Conservation (phyloP, 768 basidiomycete species). For the Clitopilus passeckerianus region DNA sequence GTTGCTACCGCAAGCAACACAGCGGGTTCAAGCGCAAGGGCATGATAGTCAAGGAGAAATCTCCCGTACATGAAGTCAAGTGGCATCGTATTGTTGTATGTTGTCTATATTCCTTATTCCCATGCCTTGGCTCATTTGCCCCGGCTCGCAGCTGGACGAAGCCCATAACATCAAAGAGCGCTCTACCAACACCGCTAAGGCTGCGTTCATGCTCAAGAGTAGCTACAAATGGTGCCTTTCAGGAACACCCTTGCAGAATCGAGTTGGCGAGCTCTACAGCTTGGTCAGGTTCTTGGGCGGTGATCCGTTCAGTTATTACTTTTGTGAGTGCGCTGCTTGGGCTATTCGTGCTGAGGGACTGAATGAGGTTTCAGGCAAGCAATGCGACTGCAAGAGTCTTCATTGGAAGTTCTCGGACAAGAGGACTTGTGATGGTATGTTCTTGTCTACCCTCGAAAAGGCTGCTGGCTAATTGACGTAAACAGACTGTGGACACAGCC, state of each 20-base stretch:
- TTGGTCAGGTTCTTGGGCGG: constrained; percentile 90
- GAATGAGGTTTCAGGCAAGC: constrained; percentile 55
- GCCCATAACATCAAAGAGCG: constrained; percentile 99
- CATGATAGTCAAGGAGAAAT: constrained; percentile 80
- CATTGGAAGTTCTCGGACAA: constrained; percentile 93
- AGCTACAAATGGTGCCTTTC: constrained; percentile 93
- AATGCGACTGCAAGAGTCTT: constrained; percentile 89
- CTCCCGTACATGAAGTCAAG: constrained; percentile 74
- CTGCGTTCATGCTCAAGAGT: constrained; percentile 84
- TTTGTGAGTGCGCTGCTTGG: constrained; percentile 49
- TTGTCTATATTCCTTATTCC: constrained; percentile 6
- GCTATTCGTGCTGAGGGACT: not conserved
- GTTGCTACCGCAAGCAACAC: constrained; percentile 89
- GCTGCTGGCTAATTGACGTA: not conserved
- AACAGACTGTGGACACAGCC: constrained; percentile 77
- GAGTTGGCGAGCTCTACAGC: constrained; percentile 98
- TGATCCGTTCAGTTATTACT: constrained; percentile 89
- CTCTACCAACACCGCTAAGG: constrained; percentile 91
- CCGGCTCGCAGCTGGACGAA: constrained; percentile 67
- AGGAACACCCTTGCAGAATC: constrained; percentile 94
- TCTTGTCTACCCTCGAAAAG: not conserved
- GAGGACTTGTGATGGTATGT: constrained; percentile 73
- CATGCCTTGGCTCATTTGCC: not conserved
- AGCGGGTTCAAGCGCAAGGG: constrained; percentile 88
- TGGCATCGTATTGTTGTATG: constrained; percentile 81